These are phyloP conservation scores for Haplosporangium sp. DNA, from an alignment of 371 early-diverging fungal species.

Conservation along the genomic window DNA sequence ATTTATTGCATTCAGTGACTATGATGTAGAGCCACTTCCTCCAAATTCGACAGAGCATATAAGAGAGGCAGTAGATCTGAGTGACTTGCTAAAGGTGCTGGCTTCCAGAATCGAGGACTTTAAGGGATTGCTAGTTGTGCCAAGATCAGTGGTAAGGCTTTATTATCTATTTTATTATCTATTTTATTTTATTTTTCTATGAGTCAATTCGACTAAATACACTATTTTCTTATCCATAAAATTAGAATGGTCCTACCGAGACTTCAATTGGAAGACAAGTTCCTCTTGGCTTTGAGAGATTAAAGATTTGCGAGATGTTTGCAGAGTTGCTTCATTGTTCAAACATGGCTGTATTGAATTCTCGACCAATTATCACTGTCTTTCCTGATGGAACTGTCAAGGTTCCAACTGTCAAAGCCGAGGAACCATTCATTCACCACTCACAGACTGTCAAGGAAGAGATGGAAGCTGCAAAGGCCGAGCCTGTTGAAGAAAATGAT, in stretches of 20 bases:
- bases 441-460: slow-evolving; percentile 11
- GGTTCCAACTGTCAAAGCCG: slow-evolving; percentile 22
- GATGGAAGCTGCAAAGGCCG: slow-evolving; percentile 1
- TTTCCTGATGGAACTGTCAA: slow-evolving; percentile 53
- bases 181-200: no score
- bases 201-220: no score
- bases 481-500: slow-evolving; percentile 56
- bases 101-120: slow-evolving; percentile 77
- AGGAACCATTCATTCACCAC: slow-evolving; percentile 11
- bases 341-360: slow-evolving; percentile 80
- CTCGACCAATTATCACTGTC: slow-evolving; percentile 46
- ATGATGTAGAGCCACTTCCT: slow-evolving; percentile 59
- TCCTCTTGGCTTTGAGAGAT: slow-evolving; percentile 93
- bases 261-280: slow-evolving; percentile 74
- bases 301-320: slow-evolving; percentile 95
- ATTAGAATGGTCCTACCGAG: slow-evolving; percentile 63
- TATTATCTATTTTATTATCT: no score
- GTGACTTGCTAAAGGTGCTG: slow-evolving; percentile 85
- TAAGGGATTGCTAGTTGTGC: slow-evolving; percentile 68
- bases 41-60: slow-evolving; percentile 34
- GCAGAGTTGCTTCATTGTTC: slow-evolving; percentile 94
- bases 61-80: slow-evolving; percentile 74
- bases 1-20: slow-evolving; percentile 58
- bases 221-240: neutral
- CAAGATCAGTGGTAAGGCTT: slow-evolving; percentile 66